phyloP scores from a whole-genome alignment of 2,329 filamentous ascomycete genomes.

The Albophoma yamanashiensis region DNA sequence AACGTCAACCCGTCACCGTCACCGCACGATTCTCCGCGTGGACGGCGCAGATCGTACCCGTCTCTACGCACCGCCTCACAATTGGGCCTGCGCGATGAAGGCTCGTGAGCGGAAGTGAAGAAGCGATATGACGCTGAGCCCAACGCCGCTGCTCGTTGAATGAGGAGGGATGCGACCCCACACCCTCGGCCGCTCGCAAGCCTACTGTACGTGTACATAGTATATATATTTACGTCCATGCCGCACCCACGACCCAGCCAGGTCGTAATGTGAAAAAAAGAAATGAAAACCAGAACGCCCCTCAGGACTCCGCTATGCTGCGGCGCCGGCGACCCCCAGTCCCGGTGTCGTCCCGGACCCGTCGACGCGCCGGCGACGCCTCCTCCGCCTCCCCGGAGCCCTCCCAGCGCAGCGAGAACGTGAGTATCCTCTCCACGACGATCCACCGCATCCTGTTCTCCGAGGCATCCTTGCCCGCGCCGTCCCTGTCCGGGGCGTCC shows the following conservation, averaged over 20 bases:
- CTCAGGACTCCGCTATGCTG: not conserved
- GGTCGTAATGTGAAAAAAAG: too few species aligned
- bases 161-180: too few species aligned
- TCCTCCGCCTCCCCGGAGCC: constrained; percentile 17
- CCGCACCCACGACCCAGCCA: not conserved
- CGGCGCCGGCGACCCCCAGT: not conserved
- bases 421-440: constrained; percentile 24
- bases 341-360: not conserved
- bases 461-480: not conserved
- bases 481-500: not conserved
- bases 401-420: constrained; percentile 25
- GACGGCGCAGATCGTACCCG: too few species aligned
- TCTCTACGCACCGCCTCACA: not conserved
- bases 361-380: constrained; percentile 5
- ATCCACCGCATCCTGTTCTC: constrained; percentile 26
- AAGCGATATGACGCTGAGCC: too few species aligned
- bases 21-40: too few species aligned
- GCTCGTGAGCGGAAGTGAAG: too few species aligned
- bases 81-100: not conserved
- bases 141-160: not conserved
- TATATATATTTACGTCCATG: not conserved
- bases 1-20: not conserved
- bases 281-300: too few species aligned
- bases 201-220: too few species aligned
- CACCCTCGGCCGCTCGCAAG: not conserved